Percentiles rank a stretch among this genome's conserved stretches.
Evolutionary conservation across 805 yeast genomes (phyloP).

Genomic region (Lipomyces kockii): DNA sequence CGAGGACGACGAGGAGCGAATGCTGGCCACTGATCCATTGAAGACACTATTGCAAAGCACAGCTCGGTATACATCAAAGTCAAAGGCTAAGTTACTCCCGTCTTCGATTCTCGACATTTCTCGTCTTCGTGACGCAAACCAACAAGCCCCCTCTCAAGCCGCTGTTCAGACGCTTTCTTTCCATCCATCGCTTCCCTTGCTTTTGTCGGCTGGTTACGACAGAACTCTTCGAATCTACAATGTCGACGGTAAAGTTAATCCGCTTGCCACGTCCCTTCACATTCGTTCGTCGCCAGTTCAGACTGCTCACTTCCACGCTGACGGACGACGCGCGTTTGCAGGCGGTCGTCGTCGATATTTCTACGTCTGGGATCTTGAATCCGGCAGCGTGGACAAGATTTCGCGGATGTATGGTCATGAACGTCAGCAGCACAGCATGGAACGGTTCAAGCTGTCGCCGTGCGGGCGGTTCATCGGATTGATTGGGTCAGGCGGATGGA

Average conservation of each 20-base stretch:
- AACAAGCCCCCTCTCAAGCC: slow-evolving; percentile 63
- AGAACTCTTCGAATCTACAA: slow-evolving; percentile 84
- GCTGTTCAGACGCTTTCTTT: slow-evolving; percentile 86
- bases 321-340: slow-evolving; percentile 64
- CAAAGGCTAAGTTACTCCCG: slow-evolving; percentile 62
- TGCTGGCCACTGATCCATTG: slow-evolving; percentile 43
- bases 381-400: slow-evolving; percentile 79
- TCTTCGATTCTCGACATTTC: slow-evolving; percentile 72
- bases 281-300: slow-evolving; percentile 80
- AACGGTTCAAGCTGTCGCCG: slow-evolving; percentile 74
- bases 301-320: slow-evolving; percentile 67
- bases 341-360: slow-evolving; percentile 92
- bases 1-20: slow-evolving; percentile 42
- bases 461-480: slow-evolving; percentile 75
- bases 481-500: slow-evolving; percentile 88
- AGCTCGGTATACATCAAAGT: slow-evolving; percentile 40
- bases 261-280: slow-evolving; percentile 79
- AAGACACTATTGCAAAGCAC: slow-evolving; percentile 42
- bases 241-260: slow-evolving; percentile 84
- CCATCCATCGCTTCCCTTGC: slow-evolving; percentile 81
- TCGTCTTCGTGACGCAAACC: slow-evolving; percentile 87
- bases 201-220: slow-evolving; percentile 92
- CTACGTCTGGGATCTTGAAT: slow-evolving; percentile 86
- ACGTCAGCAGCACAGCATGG: slow-evolving; percentile 80
- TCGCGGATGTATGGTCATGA: slow-evolving; percentile 92